These are phyloP conservation scores for Secale cereale DNA, from an alignment of 176 grass and related monocot species.

Conservation along the genomic window DNA sequence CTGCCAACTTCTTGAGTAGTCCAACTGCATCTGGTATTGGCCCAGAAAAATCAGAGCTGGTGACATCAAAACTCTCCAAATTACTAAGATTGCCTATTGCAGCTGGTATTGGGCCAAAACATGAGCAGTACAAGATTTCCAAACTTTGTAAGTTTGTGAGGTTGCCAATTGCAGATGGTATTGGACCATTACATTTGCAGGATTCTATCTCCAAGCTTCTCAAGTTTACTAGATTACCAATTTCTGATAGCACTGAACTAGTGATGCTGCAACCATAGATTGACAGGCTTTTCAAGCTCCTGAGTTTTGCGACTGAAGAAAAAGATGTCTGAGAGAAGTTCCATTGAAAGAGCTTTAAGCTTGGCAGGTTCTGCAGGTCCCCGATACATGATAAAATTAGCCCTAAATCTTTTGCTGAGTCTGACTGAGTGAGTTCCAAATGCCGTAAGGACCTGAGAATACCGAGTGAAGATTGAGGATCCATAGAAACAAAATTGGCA, in stretches of 20 bases:
- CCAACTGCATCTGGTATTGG: neutral
- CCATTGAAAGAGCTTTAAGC: fast-evolving
- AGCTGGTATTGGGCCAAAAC: neutral
- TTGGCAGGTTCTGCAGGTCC: neutral
- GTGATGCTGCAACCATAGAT: neutral
- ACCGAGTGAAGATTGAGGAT: neutral
- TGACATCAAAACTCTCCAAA: neutral
- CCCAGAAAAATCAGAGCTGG: neutral
- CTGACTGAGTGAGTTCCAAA: neutral
- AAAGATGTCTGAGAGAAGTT: neutral
- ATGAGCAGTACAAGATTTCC: neutral
- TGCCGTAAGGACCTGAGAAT: neutral
- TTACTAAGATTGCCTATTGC: neutral
- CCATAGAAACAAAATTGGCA: neutral
- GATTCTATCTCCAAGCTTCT: neutral
- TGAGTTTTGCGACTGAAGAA: neutral
- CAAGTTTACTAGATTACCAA: neutral
- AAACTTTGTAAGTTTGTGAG: neutral
- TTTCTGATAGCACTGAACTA: neutral
- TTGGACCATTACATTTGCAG: neutral
- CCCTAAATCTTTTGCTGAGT: neutral
- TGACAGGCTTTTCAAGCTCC: neutral
- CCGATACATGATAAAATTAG: neutral
- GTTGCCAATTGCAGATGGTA: neutral
- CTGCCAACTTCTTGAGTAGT: neutral